phyloP scores from a whole-genome alignment of 2,329 filamentous ascomycete genomes.

The Nemania bipapillata region DNA sequence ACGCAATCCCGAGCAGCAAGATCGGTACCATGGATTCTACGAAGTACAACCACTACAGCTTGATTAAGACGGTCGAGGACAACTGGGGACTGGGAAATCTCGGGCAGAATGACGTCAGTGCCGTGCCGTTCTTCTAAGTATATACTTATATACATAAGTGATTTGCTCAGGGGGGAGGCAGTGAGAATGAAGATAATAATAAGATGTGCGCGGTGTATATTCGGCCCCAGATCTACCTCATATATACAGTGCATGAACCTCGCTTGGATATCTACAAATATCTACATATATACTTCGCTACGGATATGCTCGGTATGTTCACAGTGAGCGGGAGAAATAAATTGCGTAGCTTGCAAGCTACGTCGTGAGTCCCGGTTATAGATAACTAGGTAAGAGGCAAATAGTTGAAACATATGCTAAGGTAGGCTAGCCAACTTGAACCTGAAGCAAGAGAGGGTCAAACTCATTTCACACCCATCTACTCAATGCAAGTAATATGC shows the following conservation, averaged over 20 bases:
- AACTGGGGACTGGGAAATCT: constrained; percentile 47
- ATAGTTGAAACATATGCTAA: background rate
- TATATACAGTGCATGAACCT: constrained; percentile 14
- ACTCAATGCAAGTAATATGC: constrained; percentile 17
- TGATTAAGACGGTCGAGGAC: constrained; percentile 47
- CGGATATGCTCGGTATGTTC: background rate
- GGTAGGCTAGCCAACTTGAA: background rate
- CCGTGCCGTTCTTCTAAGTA: constrained; percentile 31
- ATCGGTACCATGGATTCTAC: constrained; percentile 45
- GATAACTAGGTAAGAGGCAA: background rate
- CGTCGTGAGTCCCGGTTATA: background rate
- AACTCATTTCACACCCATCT: background rate
- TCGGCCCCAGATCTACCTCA: constrained; percentile 24
- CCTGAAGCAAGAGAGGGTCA: background rate
- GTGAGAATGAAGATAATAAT: background rate
- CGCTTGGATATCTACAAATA: constrained; percentile 6
- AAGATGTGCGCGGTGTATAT: constrained; percentile 3
- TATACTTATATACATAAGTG: background rate
- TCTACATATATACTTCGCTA: background rate
- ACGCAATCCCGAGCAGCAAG: constrained; percentile 40
- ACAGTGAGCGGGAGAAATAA: background rate
- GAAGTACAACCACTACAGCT: constrained; percentile 46
- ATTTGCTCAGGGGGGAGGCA: background rate
- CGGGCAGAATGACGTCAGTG: constrained; percentile 41
- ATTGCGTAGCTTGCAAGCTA: constrained; percentile 3